A percentile compares a stretch with the other conserved stretches of the same genome.
Conservation (phyloP, 176 grass and related monocot species). For the Hordeum marinum region DNA sequence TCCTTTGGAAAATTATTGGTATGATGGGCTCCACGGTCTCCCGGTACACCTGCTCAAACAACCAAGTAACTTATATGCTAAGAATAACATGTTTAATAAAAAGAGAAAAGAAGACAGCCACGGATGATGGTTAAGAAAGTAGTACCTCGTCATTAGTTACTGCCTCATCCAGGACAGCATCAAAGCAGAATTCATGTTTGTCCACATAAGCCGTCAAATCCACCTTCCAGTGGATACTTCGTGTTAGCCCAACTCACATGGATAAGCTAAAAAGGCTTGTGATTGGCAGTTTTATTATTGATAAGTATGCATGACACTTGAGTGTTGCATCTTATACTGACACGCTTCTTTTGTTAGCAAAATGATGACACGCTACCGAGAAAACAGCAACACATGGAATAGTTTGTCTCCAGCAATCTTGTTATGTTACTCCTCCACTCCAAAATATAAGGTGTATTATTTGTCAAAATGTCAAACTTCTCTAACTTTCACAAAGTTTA, state of each 20-base stretch:
- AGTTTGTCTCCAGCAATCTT: neutral
- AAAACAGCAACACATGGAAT: constrained; percentile 6
- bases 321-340: neutral
- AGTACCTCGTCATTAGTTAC: constrained; percentile 97
- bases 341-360: neutral
- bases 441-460: no score
- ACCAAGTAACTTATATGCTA: neutral
- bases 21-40: constrained; percentile 98
- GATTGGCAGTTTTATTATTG: neutral
- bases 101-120: constrained; percentile 5
- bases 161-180: constrained; percentile 89
- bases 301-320: neutral
- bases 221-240: constrained; percentile 51
- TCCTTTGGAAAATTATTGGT: constrained; percentile 94
- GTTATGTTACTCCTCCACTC: neutral
- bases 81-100: constrained; percentile 2
- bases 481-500: no score
- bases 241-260: neutral
- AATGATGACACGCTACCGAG: neutral
- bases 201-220: constrained; percentile 98
- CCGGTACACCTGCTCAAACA: constrained; percentile 68
- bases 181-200: constrained; percentile 92
- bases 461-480: no score
- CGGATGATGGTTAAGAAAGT: neutral
- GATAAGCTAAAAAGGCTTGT: neutral